Conservation (phyloP, 148 eudicot genomes). For the Polygonum aviculare region DNA sequence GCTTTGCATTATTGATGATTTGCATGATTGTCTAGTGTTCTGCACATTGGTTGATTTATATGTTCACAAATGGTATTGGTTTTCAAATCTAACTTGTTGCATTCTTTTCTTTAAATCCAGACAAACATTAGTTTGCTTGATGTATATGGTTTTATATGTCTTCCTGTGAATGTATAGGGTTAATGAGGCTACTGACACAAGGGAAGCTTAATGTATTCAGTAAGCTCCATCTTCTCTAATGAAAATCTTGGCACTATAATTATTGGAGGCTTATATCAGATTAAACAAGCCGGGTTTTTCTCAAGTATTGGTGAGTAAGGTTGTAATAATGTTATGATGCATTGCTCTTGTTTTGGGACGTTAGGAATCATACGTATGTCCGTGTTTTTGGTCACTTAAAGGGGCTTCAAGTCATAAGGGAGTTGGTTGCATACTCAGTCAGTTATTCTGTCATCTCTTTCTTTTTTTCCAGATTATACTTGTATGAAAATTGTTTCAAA, state of each 20-base stretch:
- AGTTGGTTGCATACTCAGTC: constrained; percentile 53
- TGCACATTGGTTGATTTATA: too few relatives aligned
- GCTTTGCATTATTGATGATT: constrained; percentile 64
- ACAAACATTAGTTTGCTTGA: background rate
- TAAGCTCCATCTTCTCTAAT: constrained; percentile 17
- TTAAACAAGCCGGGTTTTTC: background rate
- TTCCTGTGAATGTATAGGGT: constrained; percentile 34
- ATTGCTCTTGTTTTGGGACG: constrained; percentile 8
- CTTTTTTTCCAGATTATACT: background rate
- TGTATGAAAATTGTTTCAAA: background rate
- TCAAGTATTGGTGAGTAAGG: background rate
- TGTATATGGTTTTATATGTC: background rate
- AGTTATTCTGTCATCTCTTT: constrained; percentile 35
- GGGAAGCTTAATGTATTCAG: constrained; percentile 55
- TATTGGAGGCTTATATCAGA: background rate
- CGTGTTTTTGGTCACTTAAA: constrained; percentile 74
- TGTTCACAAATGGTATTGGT: constrained; percentile 60
- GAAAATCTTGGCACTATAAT: background rate
- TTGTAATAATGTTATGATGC: constrained; percentile 9
- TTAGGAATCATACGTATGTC: constrained; percentile 73
- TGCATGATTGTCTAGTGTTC: too few relatives aligned
- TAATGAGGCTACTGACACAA: constrained; percentile 48
- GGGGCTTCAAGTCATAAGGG: constrained; percentile 75
- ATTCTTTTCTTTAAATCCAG: background rate
- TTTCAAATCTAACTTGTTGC: background rate